Evolutionary conservation across 108 stramenopile genomes (phyloP).

Genomic region (Cyclotella cryptica): DNA sequence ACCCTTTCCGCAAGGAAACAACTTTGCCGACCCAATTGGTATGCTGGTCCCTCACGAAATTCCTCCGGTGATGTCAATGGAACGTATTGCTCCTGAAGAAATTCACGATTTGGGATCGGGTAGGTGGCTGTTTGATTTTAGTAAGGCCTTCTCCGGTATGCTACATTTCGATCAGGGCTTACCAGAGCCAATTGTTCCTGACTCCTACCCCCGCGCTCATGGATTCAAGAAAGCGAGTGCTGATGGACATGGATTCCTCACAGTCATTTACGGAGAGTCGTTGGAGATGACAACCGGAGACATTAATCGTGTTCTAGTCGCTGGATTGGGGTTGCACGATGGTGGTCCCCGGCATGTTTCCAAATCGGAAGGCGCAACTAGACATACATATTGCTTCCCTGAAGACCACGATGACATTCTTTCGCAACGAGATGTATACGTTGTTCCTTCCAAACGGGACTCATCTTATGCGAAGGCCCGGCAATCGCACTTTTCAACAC

Average conservation of each 20-base stretch:
- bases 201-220: conserved; percentile 37
- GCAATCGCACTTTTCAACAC: conserved; percentile 49
- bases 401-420: conserved; percentile 41
- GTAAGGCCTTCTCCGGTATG: conserved; percentile 52
- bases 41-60: conserved; percentile 41
- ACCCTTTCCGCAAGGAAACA: background rate
- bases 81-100: conserved; percentile 43
- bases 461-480: conserved; percentile 24
- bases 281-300: conserved; percentile 53
- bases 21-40: conserved; percentile 39
- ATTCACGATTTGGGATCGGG: conserved; percentile 41
- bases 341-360: conserved; percentile 32
- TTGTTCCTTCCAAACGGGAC: background rate
- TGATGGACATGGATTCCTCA: conserved; percentile 28
- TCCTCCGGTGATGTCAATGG: conserved; percentile 41
- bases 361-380: conserved; percentile 7
- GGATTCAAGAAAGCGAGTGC: conserved; percentile 26
- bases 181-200: conserved; percentile 42
- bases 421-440: conserved; percentile 36
- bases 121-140: conserved; percentile 54
- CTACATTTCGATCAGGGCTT: conserved; percentile 51
- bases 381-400: conserved; percentile 27
- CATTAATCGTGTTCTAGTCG: conserved; percentile 45
- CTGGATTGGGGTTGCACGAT: conserved; percentile 44
- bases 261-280: conserved; percentile 47